Evolutionary conservation across 176 grass and related monocot species (phyloP), one percentile per base, ranked within the genome.

Genomic region (Oryza longistaminata): DNA sequence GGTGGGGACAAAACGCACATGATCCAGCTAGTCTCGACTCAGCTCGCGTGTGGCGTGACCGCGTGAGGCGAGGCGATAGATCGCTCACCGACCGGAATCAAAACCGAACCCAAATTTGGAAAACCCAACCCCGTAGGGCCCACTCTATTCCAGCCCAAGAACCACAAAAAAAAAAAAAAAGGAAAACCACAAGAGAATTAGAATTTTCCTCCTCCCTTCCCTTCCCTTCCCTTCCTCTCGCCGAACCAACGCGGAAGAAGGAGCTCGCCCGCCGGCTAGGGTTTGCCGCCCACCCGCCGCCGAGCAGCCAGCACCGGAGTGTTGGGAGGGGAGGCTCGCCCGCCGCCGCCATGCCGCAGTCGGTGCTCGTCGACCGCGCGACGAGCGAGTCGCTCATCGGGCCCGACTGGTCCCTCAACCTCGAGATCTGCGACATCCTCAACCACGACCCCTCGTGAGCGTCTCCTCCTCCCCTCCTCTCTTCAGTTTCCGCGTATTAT

Each of bases 351-450:
- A 91, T 91, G 89, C 81, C 89, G 65, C 83, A 86, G 45, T 84
- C 85, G 29, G 70, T 84, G 40, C 70, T 95, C 82, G 95, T 95
- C 72, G 95, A 97, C 42, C 90, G 95, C 37, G 92, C 95, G 24
- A 97, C 95, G 79, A 95, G 89, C 61, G 88, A 94, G 43, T 81
- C 88, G 77, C 86, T 93, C 65, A 88, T 98, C 85, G 93, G 91
- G 27, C 89, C 96, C 34, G 93, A 96, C 74, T 96, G 90, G 96
- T 78, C 93, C 44, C 79, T 99, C 74, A 99, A 99, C 82, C 73
- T 99, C 85, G 93, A 99, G 88, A 96, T 99, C 87, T 99, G 96
- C 81, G 96, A 99, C 68, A 83, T 94, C 87, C 87, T 99, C 81
- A 99, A 94, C 86, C 93, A 85, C 71, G 93, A 99, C 82, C 81